Evolutionary conservation across 2,329 filamentous ascomycete species (phyloP).

Genomic region (Incumbomyces lentus): DNA sequence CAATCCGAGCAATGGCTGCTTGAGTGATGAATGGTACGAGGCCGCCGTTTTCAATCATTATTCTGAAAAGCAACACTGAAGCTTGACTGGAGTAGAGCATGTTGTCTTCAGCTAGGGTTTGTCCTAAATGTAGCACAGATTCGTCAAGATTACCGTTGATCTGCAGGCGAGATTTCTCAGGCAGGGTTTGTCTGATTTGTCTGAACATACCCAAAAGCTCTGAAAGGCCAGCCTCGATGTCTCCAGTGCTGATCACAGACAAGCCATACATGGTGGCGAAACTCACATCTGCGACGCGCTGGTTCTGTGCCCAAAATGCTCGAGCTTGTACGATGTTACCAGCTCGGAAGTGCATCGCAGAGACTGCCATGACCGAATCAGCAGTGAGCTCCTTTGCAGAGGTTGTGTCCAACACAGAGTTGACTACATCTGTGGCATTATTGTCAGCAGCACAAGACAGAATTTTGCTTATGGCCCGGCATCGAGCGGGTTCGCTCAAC

Average conservation of each 20-base stretch:
- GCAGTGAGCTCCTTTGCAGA: constrained; percentile 39
- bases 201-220: constrained; percentile 80
- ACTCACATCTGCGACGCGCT: constrained; percentile 39
- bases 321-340: constrained; percentile 69
- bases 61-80: constrained; percentile 50
- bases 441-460: constrained; percentile 70
- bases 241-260: constrained; percentile 74
- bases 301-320: constrained; percentile 56
- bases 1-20: constrained; percentile 50
- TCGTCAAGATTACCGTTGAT: constrained; percentile 73
- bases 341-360: constrained; percentile 75
- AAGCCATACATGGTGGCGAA: constrained; percentile 85
- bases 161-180: constrained; percentile 32
- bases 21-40: constrained; percentile 50
- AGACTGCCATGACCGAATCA: constrained; percentile 60
- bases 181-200: constrained; percentile 58
- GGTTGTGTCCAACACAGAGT: constrained; percentile 54
- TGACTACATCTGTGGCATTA: constrained; percentile 58
- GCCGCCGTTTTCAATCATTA: constrained; percentile 56
- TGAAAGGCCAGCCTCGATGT: constrained; percentile 67
- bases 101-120: constrained; percentile 44
- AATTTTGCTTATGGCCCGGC: constrained; percentile 59
- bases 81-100: constrained; percentile 43
- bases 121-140: constrained; percentile 59
- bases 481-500: constrained; percentile 39